Evolutionary conservation across 495 filamentous ascomycete species (phyloP), one percentile per base, ranked within the genome.

Genomic region (Xylaria flabelliformis): DNA sequence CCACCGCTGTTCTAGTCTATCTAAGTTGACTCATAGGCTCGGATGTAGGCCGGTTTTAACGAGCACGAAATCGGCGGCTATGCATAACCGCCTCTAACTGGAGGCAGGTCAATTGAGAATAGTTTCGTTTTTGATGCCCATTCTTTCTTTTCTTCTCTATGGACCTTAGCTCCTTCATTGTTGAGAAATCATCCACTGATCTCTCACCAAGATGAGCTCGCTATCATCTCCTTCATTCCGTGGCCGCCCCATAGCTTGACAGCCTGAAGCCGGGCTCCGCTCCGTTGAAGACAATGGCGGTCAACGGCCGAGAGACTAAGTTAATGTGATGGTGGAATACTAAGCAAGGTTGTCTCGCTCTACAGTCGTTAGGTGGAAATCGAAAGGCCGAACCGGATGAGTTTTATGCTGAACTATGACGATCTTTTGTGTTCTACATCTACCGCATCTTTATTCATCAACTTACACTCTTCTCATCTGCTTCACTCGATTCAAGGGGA

Each of bases 21-120:
- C 21, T 21, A 13, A 26, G 51, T 55, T 21, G 12, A 15, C 51
- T 12, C 51, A 41, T 36, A 48, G 2, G 32, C 19, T 24, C 48
- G 64, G 64, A 41, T 13, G 65, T 56, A 67, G 32, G 34, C 65
- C 65, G 50, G 65, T 29, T 67, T 55, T 67, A 67, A 19, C 7
- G 4, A 48, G 64, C 46, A 24, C 39, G 24, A 4, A 42, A 65
- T 67, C 46, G 64, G 48, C 32, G 64, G 26, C 1, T 67, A 34
- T 65, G 26, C 26, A 51, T 21, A 13, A 48, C 19, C 2, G 19
- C 19, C 4, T 41, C 24, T 12, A 42, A 34, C 1, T 36, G 6
- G 10, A 29, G 26, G 26, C 26, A 29, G 26, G 26, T 59, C 29
- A 19, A 36, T 59, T 2, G 29, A 17, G 26, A 58, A 34, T 58